Conservation (phyloP, 2,329 filamentous ascomycete genomes). For the Pseudogymnoascus sp. region DNA sequence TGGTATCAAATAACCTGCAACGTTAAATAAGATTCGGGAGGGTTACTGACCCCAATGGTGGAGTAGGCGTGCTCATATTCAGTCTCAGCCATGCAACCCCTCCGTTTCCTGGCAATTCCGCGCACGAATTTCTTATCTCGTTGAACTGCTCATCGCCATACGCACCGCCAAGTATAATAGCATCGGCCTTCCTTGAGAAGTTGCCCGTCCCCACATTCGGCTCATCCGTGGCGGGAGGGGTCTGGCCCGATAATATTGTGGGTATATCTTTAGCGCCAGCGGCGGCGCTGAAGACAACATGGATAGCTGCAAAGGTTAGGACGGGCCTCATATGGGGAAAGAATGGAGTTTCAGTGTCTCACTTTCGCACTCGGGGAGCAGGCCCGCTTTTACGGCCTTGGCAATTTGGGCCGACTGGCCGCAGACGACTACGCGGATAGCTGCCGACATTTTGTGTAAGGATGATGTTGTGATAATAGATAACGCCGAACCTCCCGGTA, state of each 20-base stretch:
- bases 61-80: slow-evolving; percentile 15
- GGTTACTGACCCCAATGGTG: slow-evolving; percentile 12
- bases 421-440: background rate
- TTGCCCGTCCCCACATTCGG: slow-evolving; percentile 12
- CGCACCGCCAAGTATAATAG: slow-evolving; percentile 10
- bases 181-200: slow-evolving; percentile 9
- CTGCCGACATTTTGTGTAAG: background rate
- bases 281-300: slow-evolving; percentile 12
- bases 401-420: slow-evolving; percentile 10
- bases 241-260: slow-evolving; percentile 3
- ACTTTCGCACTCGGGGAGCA: slow-evolving; percentile 15
- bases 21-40: background rate
- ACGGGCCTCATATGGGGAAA: background rate
- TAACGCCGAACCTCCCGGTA: background rate
- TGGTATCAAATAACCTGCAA: background rate
- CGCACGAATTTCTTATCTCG: slow-evolving; percentile 13
- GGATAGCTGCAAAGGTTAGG: slow-evolving; percentile 10
- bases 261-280: slow-evolving; percentile 11
- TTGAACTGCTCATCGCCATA: slow-evolving; percentile 15
- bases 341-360: background rate
- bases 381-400: slow-evolving; percentile 9
- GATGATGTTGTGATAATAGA: background rate
- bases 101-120: slow-evolving; percentile 11
- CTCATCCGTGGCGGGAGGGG: background rate
- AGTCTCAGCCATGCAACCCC: slow-evolving; percentile 17